Evolutionary conservation across 495 filamentous ascomycete species (phyloP).

Genomic region (Hypoxylon fuscum): DNA sequence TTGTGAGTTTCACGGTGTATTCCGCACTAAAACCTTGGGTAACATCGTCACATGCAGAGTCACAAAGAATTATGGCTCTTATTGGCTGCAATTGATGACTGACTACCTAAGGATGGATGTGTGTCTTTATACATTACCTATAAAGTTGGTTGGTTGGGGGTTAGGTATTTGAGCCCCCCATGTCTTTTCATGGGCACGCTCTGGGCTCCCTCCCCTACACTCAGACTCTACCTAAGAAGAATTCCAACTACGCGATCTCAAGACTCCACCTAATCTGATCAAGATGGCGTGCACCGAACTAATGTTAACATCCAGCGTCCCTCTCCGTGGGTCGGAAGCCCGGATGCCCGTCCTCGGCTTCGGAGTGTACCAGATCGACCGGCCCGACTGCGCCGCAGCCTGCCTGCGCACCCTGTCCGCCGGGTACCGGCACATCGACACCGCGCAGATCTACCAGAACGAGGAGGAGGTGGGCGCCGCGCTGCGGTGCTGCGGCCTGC

Average conservation of each 20-base stretch:
- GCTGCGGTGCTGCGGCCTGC: slow-evolving; percentile 60
- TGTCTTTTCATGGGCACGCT: too few species aligned
- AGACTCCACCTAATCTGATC: background rate
- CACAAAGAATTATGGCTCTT: too few species aligned
- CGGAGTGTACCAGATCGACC: background rate
- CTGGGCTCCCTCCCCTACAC: too few species aligned
- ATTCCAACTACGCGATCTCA: background rate
- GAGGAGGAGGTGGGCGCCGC: slow-evolving; percentile 66
- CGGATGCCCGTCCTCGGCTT: background rate
- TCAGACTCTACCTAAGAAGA: too few species aligned
- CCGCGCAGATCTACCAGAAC: slow-evolving; percentile 66
- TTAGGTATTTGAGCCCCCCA: too few species aligned
- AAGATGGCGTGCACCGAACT: background rate
- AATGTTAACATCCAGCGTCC: background rate
- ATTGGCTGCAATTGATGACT: too few species aligned
- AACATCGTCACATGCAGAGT: too few species aligned
- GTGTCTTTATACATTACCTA: too few species aligned
- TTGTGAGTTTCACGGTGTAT: too few species aligned
- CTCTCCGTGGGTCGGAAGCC: background rate
- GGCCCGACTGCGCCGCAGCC: background rate
- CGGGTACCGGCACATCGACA: slow-evolving; percentile 57
- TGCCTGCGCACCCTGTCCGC: slow-evolving; percentile 52
- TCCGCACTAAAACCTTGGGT: too few species aligned
- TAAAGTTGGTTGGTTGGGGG: too few species aligned
- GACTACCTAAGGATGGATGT: too few species aligned